Percentiles rank a stretch among this genome's conserved stretches.
phyloP scores from a whole-genome alignment of 257 asterid species.

The Jacaranda copaia region DNA sequence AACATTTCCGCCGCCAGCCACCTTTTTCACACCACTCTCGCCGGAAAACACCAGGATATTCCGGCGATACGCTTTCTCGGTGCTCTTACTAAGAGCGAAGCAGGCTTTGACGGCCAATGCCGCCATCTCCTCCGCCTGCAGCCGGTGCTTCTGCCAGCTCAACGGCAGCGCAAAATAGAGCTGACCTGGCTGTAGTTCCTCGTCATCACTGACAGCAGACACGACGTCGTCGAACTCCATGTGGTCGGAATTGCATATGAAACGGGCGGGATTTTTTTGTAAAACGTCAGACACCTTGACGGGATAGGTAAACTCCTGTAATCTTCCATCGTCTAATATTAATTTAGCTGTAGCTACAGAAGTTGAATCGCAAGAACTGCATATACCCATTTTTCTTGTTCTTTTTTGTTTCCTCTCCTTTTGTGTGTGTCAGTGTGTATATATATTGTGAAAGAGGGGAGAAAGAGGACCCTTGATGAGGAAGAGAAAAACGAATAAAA shows the following conservation, averaged over 20 bases:
- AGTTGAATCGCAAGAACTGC: constrained; percentile 68
- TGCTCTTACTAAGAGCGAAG: constrained; percentile 58
- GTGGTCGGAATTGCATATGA: constrained; percentile 80
- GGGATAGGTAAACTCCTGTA: constrained; percentile 71
- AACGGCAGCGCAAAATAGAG: constrained; percentile 75
- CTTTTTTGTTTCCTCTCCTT: not conserved
- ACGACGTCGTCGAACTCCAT: constrained; percentile 73
- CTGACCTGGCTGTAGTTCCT: constrained; percentile 73
- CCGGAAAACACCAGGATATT: constrained; percentile 37
- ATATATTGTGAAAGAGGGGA: not conserved
- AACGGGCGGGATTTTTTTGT: constrained; percentile 60
- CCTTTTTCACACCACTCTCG: constrained; percentile 33
- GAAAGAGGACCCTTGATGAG: not conserved
- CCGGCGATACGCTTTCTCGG: constrained; percentile 45
- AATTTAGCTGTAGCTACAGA: constrained; percentile 71
- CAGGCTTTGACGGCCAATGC: constrained; percentile 88
- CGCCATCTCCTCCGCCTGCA: constrained; percentile 81
- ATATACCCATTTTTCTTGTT: constrained; percentile 57
- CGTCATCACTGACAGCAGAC: constrained; percentile 60
- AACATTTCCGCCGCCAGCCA: not conserved
- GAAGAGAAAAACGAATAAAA: not conserved
- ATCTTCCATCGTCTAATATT: constrained; percentile 65
- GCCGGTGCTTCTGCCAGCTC: constrained; percentile 48
- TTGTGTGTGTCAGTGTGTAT: not conserved
- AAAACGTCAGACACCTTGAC: constrained; percentile 61